Base-by-base conservation (phyloP, 116 monocot genomes). In the Trichopus zeylanicus region DNA sequence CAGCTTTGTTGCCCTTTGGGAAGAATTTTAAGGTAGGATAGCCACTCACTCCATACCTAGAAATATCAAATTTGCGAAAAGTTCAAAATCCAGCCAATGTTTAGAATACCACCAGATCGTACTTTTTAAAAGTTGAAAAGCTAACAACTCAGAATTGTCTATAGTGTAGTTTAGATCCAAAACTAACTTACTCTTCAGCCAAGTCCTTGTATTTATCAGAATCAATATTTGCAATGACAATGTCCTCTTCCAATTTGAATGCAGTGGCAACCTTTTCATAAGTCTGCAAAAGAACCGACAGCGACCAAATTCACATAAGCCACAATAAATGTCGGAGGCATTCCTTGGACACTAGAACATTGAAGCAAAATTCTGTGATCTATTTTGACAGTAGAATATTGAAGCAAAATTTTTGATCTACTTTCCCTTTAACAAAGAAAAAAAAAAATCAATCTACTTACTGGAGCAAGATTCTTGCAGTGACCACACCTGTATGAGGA, bases 1-100 rank as follows among this genome's bases (percentile, higher is more conserved):
- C 94, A 58, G 75, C 86, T 77, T 94, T 94, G 51, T 94, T 89
- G 59, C 64, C 54, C 75, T 89, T 94, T 0, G 94, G 87, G 71
- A 94, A 94, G 53, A 94, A 94, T 69, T 94, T 94, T 55, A 94
- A 39, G 3, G 94, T 94, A 3, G 94, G 94, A 63, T 73, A 94
- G 16, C 94, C 94, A 73, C 86, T 86, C 39, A 94, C 86, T 67
- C 89, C 89, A 67, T 86, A 89, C 68, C 94, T 93, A 70, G 51
- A 32, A 32, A 29, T 57, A 20, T 13, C 31, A 1, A 31, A 24
- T 1, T 51, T 20, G 22, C 2, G 4, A 22, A 6, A 51, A 51
- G 5, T 24, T 0, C 7, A 20, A 51, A 8, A 22, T 20, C 8
- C 7, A 3, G 51, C 24, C 19, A 19, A 23, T 6, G 10, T 10